Evolutionary conservation across 768 basidiomycete genomes (phyloP), one percentile per base, ranked within the genome.

Genomic region (Trametes cubensis): DNA sequence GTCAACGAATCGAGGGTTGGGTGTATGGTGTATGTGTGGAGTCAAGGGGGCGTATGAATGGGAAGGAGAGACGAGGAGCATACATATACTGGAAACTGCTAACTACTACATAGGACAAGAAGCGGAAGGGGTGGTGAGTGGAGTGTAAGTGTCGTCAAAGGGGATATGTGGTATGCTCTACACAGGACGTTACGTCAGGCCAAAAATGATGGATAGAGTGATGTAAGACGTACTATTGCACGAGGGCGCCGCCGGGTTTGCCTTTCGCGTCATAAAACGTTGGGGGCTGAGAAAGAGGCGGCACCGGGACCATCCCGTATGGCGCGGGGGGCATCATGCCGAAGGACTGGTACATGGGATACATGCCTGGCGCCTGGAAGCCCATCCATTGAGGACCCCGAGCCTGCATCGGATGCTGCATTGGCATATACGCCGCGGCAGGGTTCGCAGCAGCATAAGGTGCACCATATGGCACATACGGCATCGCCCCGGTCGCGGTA

Each of bases 281-380:
- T 18, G 55, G 20, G 1, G 60, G 44, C 38, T 48, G 63, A 3
- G 59, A 44, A 17, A 58, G n/a, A 13, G 63, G 63, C 13, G 58
- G 47, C 48, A 64, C 40, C 17, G 63, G 59, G 11, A 61, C 59
- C 60, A 61, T 61, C n/a, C 55, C 59, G 20, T 58, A 61, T 28
- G 63, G 63, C 45, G 50, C 53, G 1, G 55, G 25, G 4, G 58
- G 58, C 51, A 65, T 56, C 34, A 61, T 50, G 21, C 50, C 51
- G 21, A 65, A 61, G 21, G 62, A 41, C 48, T 64, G 62, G 39
- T 58, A 65, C 50, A 61, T 54, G 4, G 59, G 49, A 21, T 61
- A 60, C 55, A 61, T 58, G 6, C 59, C 55, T 49, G 48, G 48
- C 14, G 62, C 41, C 55, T 67, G 66, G 52, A 58, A 60, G n/a